phyloP scores from a whole-genome alignment of 116 monocot species.

The Thalassia testudinum region DNA sequence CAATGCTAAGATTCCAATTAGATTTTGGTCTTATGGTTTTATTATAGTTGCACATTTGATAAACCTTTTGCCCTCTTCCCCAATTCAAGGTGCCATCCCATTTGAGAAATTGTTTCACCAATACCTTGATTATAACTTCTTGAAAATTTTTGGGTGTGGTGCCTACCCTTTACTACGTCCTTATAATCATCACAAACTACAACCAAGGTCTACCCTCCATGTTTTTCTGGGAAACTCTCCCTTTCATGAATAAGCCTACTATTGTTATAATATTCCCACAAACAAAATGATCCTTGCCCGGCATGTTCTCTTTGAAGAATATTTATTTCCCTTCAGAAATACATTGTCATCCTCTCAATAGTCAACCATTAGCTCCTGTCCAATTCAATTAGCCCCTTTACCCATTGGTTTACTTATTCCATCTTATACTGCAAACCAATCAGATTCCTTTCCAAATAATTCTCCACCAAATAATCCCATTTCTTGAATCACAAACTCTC shows the following conservation, averaged over 20 bases:
- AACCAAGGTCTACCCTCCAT: background rate
- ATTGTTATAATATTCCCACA: background rate
- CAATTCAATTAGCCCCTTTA: background rate
- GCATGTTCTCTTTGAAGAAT: slow-evolving; percentile 3
- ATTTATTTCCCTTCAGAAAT: background rate
- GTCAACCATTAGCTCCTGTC: no score
- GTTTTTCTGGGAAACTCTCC: slow-evolving; percentile 1
- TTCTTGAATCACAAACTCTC: no score
- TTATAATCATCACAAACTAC: background rate
- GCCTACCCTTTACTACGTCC: background rate
- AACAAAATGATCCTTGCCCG: background rate
- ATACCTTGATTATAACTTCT: background rate
- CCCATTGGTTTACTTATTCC: background rate
- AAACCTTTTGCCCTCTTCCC: background rate
- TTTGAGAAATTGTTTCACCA: background rate
- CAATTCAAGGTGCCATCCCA: no score
- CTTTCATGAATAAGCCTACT: background rate
- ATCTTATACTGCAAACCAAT: no score
- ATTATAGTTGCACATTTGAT: background rate
- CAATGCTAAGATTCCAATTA: background rate
- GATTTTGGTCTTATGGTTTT: background rate
- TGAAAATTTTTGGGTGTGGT: slow-evolving; percentile 1
- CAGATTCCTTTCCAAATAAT: background rate
- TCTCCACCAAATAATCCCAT: background rate
- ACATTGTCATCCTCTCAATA: background rate